Base-by-base conservation (phyloP, 768 basidiomycete genomes). In the Baorangia bicolor region DNA sequence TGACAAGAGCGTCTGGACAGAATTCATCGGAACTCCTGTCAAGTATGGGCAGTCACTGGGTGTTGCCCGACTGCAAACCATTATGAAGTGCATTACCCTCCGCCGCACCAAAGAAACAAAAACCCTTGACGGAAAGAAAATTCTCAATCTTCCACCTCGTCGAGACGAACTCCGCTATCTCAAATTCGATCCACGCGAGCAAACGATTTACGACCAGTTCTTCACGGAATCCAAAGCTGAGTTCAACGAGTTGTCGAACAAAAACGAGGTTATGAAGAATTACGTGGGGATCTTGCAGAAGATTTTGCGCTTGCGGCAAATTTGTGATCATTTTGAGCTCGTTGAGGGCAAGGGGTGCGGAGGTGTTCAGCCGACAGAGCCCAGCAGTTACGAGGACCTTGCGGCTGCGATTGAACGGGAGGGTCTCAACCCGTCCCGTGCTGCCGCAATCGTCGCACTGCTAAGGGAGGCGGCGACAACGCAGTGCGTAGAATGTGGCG, bases 221-320 rank as follows among this genome's bases (percentile, higher is more conserved):
- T 95, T 92, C 75, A 80, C 79, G 53, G 91, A 92, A 66, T 94
- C 92, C 51, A 94, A 94, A 74, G 89, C 91, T 44, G 91, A 95
- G 73, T 98, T 98, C 71, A 85, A 84, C 57, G 86, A 92, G 66
- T 78, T 98, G 60, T 85, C 89, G 30, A 79, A 86, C 71, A 92
- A 89, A 73, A 93, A 95, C 64, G 90, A 94, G 70, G 88, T 97
- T 50, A 92, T 95, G 88, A 97, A 97, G 82, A 98, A 97, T 69
- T 97, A 96, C 68, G 97, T 97, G 61, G 93, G 94, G 51, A 96
- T 99, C 64, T 73, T 99, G 62, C 96, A 98, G 73, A 94, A 95
- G 78, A 92, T 98, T 55, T 78, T 99, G 49, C 91, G 95, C 23
- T 81, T 99, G 43, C 90, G 97, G 51, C 96, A 98, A 76, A 98